phyloP scores from a whole-genome alignment of 208 protist species.

The Naegleria fowleri region DNA sequence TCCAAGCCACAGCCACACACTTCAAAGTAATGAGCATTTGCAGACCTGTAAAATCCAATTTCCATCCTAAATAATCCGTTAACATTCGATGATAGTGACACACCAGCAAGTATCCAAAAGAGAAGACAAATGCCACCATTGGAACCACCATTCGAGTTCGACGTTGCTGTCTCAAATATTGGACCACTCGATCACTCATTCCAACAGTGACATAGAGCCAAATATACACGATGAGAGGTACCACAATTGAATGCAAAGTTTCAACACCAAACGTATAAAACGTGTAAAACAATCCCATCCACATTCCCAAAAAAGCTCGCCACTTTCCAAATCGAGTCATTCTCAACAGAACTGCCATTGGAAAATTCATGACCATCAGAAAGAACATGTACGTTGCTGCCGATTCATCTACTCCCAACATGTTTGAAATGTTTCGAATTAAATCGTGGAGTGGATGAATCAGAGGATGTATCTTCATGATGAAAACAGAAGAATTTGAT shows the following conservation, averaged over 20 bases:
- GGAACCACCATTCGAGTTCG: background rate
- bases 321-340: background rate
- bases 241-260: background rate
- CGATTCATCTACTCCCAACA: background rate
- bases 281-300: background rate
- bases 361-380: background rate
- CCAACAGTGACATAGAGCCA: background rate
- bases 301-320: background rate
- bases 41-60: slow-evolving; percentile 50
- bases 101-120: background rate
- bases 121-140: background rate
- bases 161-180: background rate
- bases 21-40: slow-evolving; percentile 60
- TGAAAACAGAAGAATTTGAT: too few species aligned
- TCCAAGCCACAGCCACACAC: slow-evolving; percentile 47
- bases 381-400: background rate
- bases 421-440: background rate
- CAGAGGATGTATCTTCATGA: too few species aligned
- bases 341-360: background rate
- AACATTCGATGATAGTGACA: slow-evolving; percentile 51
- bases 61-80: slow-evolving; percentile 55
- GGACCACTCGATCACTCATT: background rate
- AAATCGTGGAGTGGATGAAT: too few species aligned
- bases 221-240: background rate
- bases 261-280: background rate